phyloP scores from a whole-genome alignment of 2,329 filamentous ascomycete species.

The Fusarium humuli region DNA sequence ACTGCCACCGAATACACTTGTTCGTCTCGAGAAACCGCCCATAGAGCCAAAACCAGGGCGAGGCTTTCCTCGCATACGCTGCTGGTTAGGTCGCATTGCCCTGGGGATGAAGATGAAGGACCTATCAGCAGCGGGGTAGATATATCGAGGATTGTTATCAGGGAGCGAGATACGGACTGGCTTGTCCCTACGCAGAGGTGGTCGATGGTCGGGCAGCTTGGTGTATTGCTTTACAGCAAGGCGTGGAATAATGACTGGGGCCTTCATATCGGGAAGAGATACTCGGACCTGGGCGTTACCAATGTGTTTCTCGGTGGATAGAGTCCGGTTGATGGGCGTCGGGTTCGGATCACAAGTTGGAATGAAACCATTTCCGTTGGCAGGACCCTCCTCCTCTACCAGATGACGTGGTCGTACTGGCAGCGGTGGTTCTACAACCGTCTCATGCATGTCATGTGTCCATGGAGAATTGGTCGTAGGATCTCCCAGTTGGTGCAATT shows the following conservation, averaged over 20 bases:
- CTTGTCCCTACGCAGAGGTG: constrained; percentile 93
- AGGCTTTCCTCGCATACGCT: constrained; percentile 77
- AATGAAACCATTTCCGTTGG: constrained; percentile 67
- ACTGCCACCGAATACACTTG: constrained; percentile 81
- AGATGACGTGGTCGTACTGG: constrained; percentile 57
- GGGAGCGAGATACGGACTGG: constrained; percentile 94
- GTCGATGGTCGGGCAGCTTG: constrained; percentile 92
- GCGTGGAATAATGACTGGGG: constrained; percentile 76
- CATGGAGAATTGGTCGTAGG: constrained; percentile 80
- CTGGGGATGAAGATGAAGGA: constrained; percentile 99
- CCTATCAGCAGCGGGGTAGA: constrained; percentile 88
- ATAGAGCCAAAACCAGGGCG: constrained; percentile 77
- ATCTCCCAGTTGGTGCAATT: constrained; percentile 62
- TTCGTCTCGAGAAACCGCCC: constrained; percentile 77
- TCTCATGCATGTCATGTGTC: constrained; percentile 95
- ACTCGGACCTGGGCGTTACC: constrained; percentile 89
- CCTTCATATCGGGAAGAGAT: constrained; percentile 79
- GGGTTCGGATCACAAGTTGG: constrained; percentile 69
- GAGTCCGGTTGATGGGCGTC: constrained; percentile 76
- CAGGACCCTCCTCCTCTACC: constrained; percentile 60
- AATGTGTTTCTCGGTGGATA: constrained; percentile 85
- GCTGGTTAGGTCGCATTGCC: constrained; percentile 91
- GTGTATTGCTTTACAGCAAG: constrained; percentile 91
- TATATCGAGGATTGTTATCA: constrained; percentile 81
- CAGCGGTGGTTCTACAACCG: constrained; percentile 61